Percentiles rank a stretch among this genome's conserved stretches.
These are phyloP conservation scores for Sugiyamaella xylanicola DNA, from an alignment of 1,139 yeast species.

Conservation along the genomic window DNA sequence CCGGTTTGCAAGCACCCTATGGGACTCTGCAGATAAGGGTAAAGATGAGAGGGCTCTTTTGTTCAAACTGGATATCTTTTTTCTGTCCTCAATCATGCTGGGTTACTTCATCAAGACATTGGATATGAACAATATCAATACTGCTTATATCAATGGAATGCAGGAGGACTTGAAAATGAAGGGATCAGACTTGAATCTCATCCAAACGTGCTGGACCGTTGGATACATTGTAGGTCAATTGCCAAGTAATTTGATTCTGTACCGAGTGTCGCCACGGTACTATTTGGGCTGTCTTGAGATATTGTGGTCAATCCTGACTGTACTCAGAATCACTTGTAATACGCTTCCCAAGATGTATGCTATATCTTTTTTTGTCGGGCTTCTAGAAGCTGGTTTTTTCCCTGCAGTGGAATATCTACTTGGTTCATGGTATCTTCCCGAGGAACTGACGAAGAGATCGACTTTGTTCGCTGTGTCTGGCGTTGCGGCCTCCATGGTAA, in stretches of 20 bases:
- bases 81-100: constrained; percentile 33
- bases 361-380: constrained; percentile 56
- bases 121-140: constrained; percentile 39
- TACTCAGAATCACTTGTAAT: constrained; percentile 50
- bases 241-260: constrained; percentile 58
- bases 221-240: constrained; percentile 63
- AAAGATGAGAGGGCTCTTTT: constrained; percentile 35
- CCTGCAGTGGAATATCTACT: constrained; percentile 55
- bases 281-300: constrained; percentile 56
- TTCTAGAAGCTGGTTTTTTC: constrained; percentile 58
- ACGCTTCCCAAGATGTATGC: constrained; percentile 51
- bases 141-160: constrained; percentile 65
- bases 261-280: constrained; percentile 55
- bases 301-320: constrained; percentile 55
- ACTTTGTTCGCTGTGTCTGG: constrained; percentile 52
- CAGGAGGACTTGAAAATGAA: constrained; percentile 52
- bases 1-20: constrained; percentile 30
- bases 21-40: constrained; percentile 41
- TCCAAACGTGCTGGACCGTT: constrained; percentile 57
- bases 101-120: constrained; percentile 39
- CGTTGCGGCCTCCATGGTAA: constrained; percentile 49
- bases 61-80: constrained; percentile 38
- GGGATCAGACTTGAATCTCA: constrained; percentile 52
- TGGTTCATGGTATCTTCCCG: constrained; percentile 52
- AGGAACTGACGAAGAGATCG: constrained; percentile 53